Base-by-base conservation (phyloP, 2,329 filamentous ascomycete genomes). In the Xylaria digitata region DNA sequence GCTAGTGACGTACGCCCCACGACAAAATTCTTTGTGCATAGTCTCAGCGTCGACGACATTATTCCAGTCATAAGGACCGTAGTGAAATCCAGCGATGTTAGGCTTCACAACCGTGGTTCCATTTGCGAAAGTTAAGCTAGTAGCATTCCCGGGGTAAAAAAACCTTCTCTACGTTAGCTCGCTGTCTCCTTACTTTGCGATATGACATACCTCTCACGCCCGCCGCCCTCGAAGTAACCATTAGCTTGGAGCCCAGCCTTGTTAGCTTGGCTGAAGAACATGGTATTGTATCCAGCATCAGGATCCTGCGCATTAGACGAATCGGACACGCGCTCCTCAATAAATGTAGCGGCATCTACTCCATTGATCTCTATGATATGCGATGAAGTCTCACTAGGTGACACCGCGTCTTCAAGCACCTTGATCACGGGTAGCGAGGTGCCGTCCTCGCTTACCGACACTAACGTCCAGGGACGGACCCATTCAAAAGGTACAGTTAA, bases 401-500 rank as follows among this genome's bases (percentile, higher is more conserved):
- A 67, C 13, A 55, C 8, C 17, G 15, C 56, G 23, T 66, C 63
- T 49, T 66, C 63, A 13, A 63, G 50, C 45, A 69, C 64, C 34
- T 61, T 69, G 46, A 69, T 67, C 52, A 67, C 64, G 1, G 67
- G 67, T 13, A 64, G 26, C 7, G 48, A 49, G 32, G 17, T 49
- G 50, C 67, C 67, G 8, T 69, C 67, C 52, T 67, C 64, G 40
- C 67, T 69, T 23, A 69, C 61, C 8, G 67, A 69, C 30, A 69
- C 67, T 26, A 69, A 37, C 32, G 43, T 58, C 60, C 60, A 64
- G 4, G 67, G 63, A 17, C 61, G 67, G 42, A 63, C 65, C 61
- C 61, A 67, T 69, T 69, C 58, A 49, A 67, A 67, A 13, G 64
- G 63, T 0, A 66, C 64, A 48, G 64, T 69, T 13, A 69, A 26